Base-by-base conservation (phyloP, 257 asterid species). In the Solanum arcanum region DNA sequence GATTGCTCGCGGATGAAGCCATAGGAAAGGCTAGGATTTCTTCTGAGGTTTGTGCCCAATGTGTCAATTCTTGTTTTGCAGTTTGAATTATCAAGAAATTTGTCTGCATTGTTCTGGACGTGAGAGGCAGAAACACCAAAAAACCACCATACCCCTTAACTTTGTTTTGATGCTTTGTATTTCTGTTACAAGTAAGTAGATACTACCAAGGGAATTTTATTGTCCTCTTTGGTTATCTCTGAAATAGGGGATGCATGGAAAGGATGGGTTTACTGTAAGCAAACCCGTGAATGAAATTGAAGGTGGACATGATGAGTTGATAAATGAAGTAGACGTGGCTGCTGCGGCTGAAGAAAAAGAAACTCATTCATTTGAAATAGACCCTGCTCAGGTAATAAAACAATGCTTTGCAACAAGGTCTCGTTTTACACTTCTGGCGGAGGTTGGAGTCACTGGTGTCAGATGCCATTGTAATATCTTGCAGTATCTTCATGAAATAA, bases 291-390 rank as follows among this genome's bases (percentile, higher is more conserved):
- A 93, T 86, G 99, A 97, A 90, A 91, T 96, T 87, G 98, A 94
- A 91, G 96, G 98, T 60, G 87, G 94, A 47, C 99, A 97, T 85
- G 98, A 93, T 86, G 99, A 96, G 89, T 91, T 97, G 94, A 93
- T 95, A 81, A 95, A 94, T 93, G 98, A 92, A 90, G 98, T 98
- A 29, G 98, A 96, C 87, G 87, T 97, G 92, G 99, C 98, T 25
- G 98, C 99, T 91, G 99, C 92, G 80, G 96, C 98, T 90, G 99
- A 95, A 94, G 99, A 97, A 91, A 97, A 93, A 92, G 99, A 96
- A 92, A 97, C 98, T 60, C 99, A 94, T 91, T 88, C 99, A 21
- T 96, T 97, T 90, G 98, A 97, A 91, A 91, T 97, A 88, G 96
- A 95, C 88, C 98, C 98, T 90, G 91, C 95, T 84, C 99, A 96